These are phyloP conservation scores for Populus tremula DNA, from an alignment of 345 rosid species.

Conservation along the genomic window DNA sequence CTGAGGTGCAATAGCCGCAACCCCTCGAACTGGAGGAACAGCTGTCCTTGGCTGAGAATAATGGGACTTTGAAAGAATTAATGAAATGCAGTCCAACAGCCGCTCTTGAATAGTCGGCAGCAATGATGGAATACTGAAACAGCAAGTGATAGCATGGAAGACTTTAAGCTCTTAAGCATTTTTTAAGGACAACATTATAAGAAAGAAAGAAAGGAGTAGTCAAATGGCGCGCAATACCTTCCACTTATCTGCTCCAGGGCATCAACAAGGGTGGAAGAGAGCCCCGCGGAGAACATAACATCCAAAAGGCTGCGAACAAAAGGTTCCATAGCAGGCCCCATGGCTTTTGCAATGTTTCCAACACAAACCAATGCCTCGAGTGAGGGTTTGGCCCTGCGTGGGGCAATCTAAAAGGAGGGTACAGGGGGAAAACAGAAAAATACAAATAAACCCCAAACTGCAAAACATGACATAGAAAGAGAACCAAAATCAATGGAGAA, in stretches of 20 bases:
- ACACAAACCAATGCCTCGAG: constrained; percentile 96
- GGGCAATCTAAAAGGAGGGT: constrained; percentile 66
- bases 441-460: neutral
- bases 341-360: constrained; percentile 96
- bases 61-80: constrained; percentile 77
- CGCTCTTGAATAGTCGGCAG: constrained; percentile 81
- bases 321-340: constrained; percentile 82
- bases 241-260: constrained; percentile 83
- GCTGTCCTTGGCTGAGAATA: constrained; percentile 65
- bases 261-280: constrained; percentile 77
- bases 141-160: constrained; percentile 12
- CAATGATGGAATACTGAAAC: constrained; percentile 83
- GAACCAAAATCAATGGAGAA: constrained; percentile 8
- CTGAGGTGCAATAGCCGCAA: constrained; percentile 44
- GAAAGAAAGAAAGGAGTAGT: constrained; percentile 9
- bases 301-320: constrained; percentile 79
- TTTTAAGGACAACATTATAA: neutral
- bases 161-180: neutral
- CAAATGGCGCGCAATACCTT: constrained; percentile 42
- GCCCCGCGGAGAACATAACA: constrained; percentile 83
- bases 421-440: neutral
- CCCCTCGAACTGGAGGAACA: constrained; percentile 56
- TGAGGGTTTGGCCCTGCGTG: constrained; percentile 92
- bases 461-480: constrained; percentile 10
- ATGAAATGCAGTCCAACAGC: constrained; percentile 73